These are phyloP conservation scores for Zygosaccharomyces lentus DNA, from an alignment of 805 yeast species.

Conservation along the genomic window DNA sequence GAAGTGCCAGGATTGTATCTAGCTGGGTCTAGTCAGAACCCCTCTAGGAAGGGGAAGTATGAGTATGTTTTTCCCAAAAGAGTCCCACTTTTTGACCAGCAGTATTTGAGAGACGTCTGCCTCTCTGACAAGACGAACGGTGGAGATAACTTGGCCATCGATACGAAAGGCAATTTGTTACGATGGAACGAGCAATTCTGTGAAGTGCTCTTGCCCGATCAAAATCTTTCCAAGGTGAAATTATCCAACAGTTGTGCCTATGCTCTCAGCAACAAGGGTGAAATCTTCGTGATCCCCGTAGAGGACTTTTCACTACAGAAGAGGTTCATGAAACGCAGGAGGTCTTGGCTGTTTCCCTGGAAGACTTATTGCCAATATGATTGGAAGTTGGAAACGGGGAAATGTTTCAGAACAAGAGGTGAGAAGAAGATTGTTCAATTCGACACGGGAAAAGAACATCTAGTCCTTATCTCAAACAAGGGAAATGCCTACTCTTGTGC, in stretches of 20 bases:
- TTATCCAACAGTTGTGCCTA: conserved; percentile 54
- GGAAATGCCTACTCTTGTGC: conserved; percentile 63
- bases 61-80: conserved; percentile 52
- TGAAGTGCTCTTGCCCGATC: conserved; percentile 41
- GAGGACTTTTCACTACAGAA: conserved; percentile 7
- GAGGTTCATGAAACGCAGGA: conserved; percentile 8
- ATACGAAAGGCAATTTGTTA: conserved; percentile 64
- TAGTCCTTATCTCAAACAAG: conserved; percentile 54
- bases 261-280: conserved; percentile 39
- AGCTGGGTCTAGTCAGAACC: conserved; percentile 53
- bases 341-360: conserved; percentile 28
- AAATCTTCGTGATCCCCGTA: conserved; percentile 36
- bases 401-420: conserved; percentile 33
- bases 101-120: conserved; percentile 52
- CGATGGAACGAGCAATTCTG: conserved; percentile 52
- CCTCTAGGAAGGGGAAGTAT: conserved; percentile 21
- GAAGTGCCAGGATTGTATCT: conserved; percentile 54
- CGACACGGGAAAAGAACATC: conserved; percentile 61
- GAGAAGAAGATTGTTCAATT: conserved; percentile 50
- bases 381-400: conserved; percentile 21
- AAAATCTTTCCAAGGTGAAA: conserved; percentile 41
- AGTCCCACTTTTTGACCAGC: conserved; percentile 58
- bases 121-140: conserved; percentile 41
- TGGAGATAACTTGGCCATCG: conserved; percentile 49
- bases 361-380: conserved; percentile 19